Base-by-base conservation (phyloP, 768 basidiomycete species). In the Heimioporus sp. region DNA sequence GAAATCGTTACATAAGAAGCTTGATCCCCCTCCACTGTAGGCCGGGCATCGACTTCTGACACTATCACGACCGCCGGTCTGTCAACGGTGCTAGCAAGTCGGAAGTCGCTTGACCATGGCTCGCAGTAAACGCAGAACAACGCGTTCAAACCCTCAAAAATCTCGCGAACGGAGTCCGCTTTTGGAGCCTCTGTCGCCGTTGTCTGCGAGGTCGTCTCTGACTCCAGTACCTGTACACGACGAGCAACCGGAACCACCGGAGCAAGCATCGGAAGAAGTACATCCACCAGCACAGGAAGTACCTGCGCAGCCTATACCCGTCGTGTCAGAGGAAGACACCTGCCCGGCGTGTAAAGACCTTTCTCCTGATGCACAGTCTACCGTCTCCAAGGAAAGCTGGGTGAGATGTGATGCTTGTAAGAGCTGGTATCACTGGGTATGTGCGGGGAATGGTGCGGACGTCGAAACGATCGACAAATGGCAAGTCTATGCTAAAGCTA, bases 381-480 rank as follows among this genome's bases (percentile, higher is more conserved):
- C 72, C 4, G 74, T 71, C 46, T 79, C 81, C 55, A 85, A 86
- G 65, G 87, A 90, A 56, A 82, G 74, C 60, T 94, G 91, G 92
- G 83, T 93, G 50, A 73, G 83, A 56, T 94, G 92, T 65, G 90
- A 92, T 61, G 78, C 79, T 19, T 91, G 88, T 74, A 86, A 85
- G 69, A 79, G 73, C 30, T 92, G 89, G 90, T 92, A 83, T 65
- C 89, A 92, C 63, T 92, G 89, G 87, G 74, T 80, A 52, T 92
- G 90, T 68, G 86, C 80, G 13, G 86, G 87, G 21, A 79, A 83
- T 40, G 80, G 80, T 13, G 77, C 76, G 36, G 83, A 85, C 54
- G 75, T 86, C 11, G 81, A 83, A 34, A 75, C 76, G 13, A 80
- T 92, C 52, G 87, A 90, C 66, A 91, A 87, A 76, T 91, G 87